phyloP scores from a whole-genome alignment of 2,329 filamentous ascomycete genomes.

The Biscogniauxia sp. region DNA sequence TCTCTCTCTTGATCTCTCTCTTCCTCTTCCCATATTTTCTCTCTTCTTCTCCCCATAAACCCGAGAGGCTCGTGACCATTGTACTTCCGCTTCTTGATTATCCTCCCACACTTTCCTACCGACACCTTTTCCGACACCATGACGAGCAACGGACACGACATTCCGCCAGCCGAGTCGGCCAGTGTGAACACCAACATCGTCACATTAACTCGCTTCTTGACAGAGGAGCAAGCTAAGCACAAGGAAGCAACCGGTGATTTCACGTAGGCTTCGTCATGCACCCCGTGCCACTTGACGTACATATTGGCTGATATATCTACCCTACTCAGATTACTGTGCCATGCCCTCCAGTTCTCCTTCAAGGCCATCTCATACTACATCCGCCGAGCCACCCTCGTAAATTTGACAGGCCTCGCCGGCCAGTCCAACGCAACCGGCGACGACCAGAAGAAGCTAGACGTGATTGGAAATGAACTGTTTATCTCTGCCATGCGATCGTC shows the following conservation, averaged over 20 bases:
- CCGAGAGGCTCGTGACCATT: too few relatives aligned
- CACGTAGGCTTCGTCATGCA: slow-evolving; percentile 62
- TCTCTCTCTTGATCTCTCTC: neutral
- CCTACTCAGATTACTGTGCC: slow-evolving; percentile 75
- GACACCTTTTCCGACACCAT: slow-evolving; percentile 18
- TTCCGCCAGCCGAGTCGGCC: slow-evolving; percentile 57
- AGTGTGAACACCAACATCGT: slow-evolving; percentile 95
- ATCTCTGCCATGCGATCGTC: slow-evolving; percentile 92
- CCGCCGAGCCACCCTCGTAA: slow-evolving; percentile 89
- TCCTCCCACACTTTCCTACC: neutral
- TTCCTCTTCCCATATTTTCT: too few relatives aligned
- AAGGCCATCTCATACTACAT: slow-evolving; percentile 99
- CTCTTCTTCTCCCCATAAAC: too few relatives aligned
- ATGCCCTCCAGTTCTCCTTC: slow-evolving; percentile 98
- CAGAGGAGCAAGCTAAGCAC: slow-evolving; percentile 91
- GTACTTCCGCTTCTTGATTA: too few relatives aligned
- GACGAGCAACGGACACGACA: slow-evolving; percentile 25
- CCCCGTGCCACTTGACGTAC: neutral
- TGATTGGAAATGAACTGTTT: slow-evolving; percentile 98
- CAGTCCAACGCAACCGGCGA: slow-evolving; percentile 95
- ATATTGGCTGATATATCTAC: slow-evolving; percentile 7
- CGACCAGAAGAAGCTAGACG: slow-evolving; percentile 99
- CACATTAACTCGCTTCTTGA: slow-evolving; percentile 92
- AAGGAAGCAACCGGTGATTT: slow-evolving; percentile 97
- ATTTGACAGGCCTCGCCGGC: slow-evolving; percentile 90